Base-by-base conservation (phyloP, 2,329 filamentous ascomycete species). In the Colletotrichum sp. region DNA sequence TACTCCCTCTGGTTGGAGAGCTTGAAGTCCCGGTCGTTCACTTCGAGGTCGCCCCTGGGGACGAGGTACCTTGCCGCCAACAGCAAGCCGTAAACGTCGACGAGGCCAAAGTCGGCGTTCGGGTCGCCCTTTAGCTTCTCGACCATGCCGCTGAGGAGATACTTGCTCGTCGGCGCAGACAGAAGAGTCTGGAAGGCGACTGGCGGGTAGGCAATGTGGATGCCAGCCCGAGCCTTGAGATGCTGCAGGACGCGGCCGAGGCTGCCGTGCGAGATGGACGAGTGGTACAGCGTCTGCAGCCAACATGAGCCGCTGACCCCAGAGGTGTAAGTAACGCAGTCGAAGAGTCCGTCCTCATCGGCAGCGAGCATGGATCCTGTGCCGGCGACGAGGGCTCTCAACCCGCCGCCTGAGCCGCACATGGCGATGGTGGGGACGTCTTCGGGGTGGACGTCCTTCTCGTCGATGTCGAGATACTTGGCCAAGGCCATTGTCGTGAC, bases 301-400 rank as follows among this genome's bases (percentile, higher is more conserved):
- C 97, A 99, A 84, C 97, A 99, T 78, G 95, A 98, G 0, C 97
- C 97, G 82, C 96, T 98, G 65, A 99, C 97, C 2, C 97, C 97
- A 7, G 96, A 95, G 1, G 96, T 98, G 81, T 99, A 99, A 2
- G 96, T 99, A 13, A 95, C 91, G 82, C 97, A 99, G 84, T 98
- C 96, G 83, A 98, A 98, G 0, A 99, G 88, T 0, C 97, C 97
- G 73, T 95, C 94, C 82, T 98, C 94, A 76, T 95, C 92, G 1
- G 95, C 91, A 5, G 96, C 96, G 12, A 97, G 88, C 77, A 98
- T 93, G 0, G 96, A 98, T 1, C 96, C 96, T 0, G 96, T 93
- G 5, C 96, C 96, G 3, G 97, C 96, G 21, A 99, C 95, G 49
- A 99, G 90, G 2, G 97, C 97, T 67, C 97, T 90, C 63, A 99